phyloP scores from a whole-genome alignment of 352 stramenopile genomes.

The Pythium sp. region DNA sequence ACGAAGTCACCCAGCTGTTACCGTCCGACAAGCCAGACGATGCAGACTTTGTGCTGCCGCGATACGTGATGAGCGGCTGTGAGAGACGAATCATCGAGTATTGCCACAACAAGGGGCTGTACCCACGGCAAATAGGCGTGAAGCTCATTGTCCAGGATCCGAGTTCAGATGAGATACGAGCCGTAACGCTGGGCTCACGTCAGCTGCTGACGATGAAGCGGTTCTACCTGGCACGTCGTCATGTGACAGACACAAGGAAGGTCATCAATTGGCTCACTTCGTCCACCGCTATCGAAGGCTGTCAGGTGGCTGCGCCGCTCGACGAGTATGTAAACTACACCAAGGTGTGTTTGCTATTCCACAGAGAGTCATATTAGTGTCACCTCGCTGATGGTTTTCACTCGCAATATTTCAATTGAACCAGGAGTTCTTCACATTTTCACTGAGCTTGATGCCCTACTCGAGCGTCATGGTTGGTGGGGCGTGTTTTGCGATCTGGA shows the following conservation, averaged over 20 bases:
- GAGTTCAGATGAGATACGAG: background rate
- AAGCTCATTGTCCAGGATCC: background rate
- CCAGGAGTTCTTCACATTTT: too few relatives aligned
- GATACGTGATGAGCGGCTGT: background rate
- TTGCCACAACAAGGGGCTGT: background rate
- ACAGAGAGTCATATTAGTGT: too few relatives aligned
- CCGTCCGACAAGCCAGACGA: background rate
- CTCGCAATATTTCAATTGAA: too few relatives aligned
- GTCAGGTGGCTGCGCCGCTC: background rate
- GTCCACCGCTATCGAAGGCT: background rate
- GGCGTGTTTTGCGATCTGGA: background rate
- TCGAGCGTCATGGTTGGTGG: background rate
- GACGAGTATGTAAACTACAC: background rate
- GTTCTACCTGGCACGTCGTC: background rate
- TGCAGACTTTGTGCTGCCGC: conserved; percentile 1
- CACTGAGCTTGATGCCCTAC: too few relatives aligned
- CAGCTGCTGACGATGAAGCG: background rate
- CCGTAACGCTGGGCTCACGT: background rate
- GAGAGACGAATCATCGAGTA: background rate
- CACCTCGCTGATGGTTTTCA: background rate
- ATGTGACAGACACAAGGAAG: background rate
- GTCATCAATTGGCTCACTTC: background rate
- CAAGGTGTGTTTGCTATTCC: background rate
- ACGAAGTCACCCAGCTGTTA: background rate
- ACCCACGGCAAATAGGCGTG: background rate